phyloP scores from a whole-genome alignment of 148 eudicot genomes.

The Amaranthus hypochondriacus region DNA sequence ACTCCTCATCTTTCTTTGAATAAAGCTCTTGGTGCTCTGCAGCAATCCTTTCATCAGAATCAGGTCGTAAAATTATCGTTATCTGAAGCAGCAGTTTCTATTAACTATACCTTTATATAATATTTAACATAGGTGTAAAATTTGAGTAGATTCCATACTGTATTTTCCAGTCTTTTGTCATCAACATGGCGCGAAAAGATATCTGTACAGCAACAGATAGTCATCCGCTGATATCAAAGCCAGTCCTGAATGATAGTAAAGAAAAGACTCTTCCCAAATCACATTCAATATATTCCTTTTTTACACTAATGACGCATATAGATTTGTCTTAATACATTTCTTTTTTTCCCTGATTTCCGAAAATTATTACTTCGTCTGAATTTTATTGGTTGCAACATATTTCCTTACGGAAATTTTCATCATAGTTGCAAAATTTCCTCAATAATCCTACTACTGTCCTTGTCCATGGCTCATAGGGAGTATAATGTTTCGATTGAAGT shows the following conservation, averaged over 20 bases:
- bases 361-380: too few species aligned
- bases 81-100: neutral
- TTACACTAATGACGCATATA: neutral
- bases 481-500: too few species aligned
- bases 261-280: neutral
- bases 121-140: constrained; percentile 68
- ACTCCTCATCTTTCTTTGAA: constrained; percentile 75
- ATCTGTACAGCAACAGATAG: constrained; percentile 35
- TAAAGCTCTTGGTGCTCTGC: constrained; percentile 72
- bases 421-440: too few species aligned
- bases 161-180: constrained; percentile 71
- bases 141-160: constrained; percentile 81
- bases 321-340: neutral
- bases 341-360: neutral
- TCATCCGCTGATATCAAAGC: neutral
- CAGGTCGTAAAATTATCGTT: neutral
- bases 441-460: too few species aligned
- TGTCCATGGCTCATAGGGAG: too few species aligned
- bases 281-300: neutral
- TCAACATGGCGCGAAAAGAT: constrained; percentile 62
- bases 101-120: constrained; percentile 67
- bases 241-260: neutral
- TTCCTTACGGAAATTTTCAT: too few species aligned
- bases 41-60: constrained; percentile 17
- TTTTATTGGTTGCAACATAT: too few species aligned